Conservation (phyloP, 768 basidiomycete genomes). For the Lactarius psammicola region DNA sequence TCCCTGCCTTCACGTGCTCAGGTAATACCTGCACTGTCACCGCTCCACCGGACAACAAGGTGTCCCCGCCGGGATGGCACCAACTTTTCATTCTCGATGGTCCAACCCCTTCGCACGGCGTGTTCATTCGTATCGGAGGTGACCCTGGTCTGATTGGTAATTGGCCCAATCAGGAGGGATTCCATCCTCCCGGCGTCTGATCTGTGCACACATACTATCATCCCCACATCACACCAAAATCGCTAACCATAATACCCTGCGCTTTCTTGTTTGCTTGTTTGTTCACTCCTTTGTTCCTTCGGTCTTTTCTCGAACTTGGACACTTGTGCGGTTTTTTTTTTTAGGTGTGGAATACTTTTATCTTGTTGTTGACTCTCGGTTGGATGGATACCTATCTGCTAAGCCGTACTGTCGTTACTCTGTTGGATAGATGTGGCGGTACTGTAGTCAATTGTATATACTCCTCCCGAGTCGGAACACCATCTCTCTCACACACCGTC, state of each 20-base stretch:
- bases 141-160: constrained; percentile 68
- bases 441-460: background rate
- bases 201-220: background rate
- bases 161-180: constrained; percentile 71
- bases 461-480: background rate
- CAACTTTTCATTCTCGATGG: constrained; percentile 77
- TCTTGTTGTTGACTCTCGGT: background rate
- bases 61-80: constrained; percentile 76
- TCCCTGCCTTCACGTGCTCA: constrained; percentile 67
- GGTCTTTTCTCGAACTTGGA: background rate
- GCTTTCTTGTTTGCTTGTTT: background rate
- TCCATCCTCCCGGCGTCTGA: constrained; percentile 61
- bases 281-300: background rate
- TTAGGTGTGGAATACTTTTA: background rate
- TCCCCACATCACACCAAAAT: background rate
- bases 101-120: constrained; percentile 71
- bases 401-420: background rate
- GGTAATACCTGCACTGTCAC: constrained; percentile 75
- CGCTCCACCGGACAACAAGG: constrained; percentile 65
- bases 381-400: background rate
- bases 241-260: background rate
- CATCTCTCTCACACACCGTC: background rate
- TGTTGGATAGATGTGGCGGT: background rate
- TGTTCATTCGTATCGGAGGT: constrained; percentile 76
- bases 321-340: background rate